These are phyloP conservation scores for Scheffersomyces spartinae DNA, from an alignment of 805 yeast species.

Conservation along the genomic window DNA sequence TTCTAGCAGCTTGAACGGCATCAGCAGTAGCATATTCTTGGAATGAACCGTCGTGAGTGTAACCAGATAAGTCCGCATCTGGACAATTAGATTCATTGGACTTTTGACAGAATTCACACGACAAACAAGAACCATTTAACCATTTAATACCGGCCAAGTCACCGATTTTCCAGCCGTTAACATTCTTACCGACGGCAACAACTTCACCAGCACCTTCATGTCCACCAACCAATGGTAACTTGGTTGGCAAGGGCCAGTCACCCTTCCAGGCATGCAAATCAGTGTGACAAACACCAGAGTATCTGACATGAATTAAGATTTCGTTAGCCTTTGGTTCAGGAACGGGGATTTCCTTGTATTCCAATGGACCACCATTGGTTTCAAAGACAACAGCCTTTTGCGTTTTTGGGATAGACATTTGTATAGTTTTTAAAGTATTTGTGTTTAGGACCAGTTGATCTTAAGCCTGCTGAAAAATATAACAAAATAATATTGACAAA, in stretches of 20 bases:
- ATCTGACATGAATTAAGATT: conserved; percentile 30
- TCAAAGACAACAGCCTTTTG: conserved; percentile 68
- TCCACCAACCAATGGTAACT: conserved; percentile 36
- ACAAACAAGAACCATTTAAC: conserved; percentile 34
- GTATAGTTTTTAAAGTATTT: no score
- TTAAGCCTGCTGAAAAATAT: no score
- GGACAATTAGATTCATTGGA: conserved; percentile 30
- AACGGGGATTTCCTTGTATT: conserved; percentile 35
- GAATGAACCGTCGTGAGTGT: conserved; percentile 64
- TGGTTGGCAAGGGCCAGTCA: conserved; percentile 34
- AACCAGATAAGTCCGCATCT: conserved; percentile 46
- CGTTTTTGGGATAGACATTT: conserved; percentile 48
- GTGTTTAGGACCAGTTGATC: no score
- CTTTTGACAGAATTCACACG: conserved; percentile 30
- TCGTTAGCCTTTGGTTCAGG: conserved; percentile 30
- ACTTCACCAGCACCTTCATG: conserved; percentile 40
- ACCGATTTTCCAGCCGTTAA: conserved; percentile 31
- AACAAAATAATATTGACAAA: no score
- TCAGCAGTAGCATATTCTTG: conserved; percentile 58
- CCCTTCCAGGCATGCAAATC: conserved; percentile 38
- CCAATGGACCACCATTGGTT: conserved; percentile 50
- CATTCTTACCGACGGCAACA: conserved; percentile 30
- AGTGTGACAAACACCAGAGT: conserved; percentile 37
- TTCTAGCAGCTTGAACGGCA: conserved; percentile 50
- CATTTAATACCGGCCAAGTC: conserved; percentile 34